Base-by-base conservation (phyloP, 2,329 filamentous ascomycete genomes). In the Cercospora sojina region DNA sequence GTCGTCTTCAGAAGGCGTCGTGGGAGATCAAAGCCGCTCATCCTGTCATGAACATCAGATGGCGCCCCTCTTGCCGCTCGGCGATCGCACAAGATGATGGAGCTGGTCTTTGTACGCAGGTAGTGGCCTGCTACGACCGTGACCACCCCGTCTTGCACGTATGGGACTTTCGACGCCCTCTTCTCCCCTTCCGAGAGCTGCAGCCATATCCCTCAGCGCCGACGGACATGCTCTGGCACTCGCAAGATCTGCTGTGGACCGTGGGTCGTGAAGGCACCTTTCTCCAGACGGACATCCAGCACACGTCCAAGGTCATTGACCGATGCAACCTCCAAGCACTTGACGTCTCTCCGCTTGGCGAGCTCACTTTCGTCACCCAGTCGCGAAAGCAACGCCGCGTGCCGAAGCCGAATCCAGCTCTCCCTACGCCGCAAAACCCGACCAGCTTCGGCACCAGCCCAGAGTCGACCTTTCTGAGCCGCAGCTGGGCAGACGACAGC, bases 231-330 rank as follows among this genome's bases (percentile, higher is more conserved):
- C 80, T 89, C 16, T 90, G 87, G 83, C 86, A 86, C 71, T 87
- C 86, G 59, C 85, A 87, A 75, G 86, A 89, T 74, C 79, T 87
- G 6, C 79, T 90, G 41, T 90, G 87, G 87, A 88, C 86, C 12
- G 87, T 88, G 49, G 86, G 86, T 6, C 82, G 84, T 56, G 83
- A 86, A 67, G 87, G 87, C 13, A 80, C 83, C 9, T 89, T 90
- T 69, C 83, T 86, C 18, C 87, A 90, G 74, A 86, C 84, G 32
- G 87, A 90, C 71, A 81, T 88, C 35, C 84, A 87, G 65, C 86
- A 85, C 77, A 82, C 84, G 6, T 81, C 85, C 8, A 86, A 87
- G 69, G 81, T 85, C n/a, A 80, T 87, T 57, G 85, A 87, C 71
- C 82, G 84, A 66, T 82, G 85, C 41, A 84, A 83, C 63, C 78